phyloP scores from a whole-genome alignment of 1,284 basidiomycete genomes.

The Stygiomarasmius scandens region DNA sequence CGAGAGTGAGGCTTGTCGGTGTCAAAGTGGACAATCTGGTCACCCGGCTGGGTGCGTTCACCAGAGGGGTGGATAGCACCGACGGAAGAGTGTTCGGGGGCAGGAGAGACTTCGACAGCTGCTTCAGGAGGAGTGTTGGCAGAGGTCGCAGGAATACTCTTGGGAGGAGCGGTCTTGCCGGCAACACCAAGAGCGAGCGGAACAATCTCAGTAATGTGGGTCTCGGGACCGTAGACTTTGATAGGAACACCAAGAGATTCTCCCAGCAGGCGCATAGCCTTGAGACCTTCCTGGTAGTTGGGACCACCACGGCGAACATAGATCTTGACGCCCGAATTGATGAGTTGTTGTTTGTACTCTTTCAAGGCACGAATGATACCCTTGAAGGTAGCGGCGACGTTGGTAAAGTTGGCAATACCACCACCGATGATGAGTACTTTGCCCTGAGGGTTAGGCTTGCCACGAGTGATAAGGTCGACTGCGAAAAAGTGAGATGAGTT shows the following conservation, averaged over 20 bases:
- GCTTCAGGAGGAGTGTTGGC: conserved; percentile 31
- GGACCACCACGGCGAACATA: conserved; percentile 98
- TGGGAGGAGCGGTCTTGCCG: conserved; percentile 38
- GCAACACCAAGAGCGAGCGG: conserved; percentile 90
- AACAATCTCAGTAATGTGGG: conserved; percentile 98
- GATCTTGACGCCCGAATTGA: conserved; percentile 86
- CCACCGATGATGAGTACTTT: conserved; percentile 99
- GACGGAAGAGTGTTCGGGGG: conserved; percentile 49
- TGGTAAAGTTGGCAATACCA: conserved; percentile 99
- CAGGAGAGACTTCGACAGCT: conserved; percentile 30
- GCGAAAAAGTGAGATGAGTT: conserved; percentile 1
- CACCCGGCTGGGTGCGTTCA: conserved; percentile 80
- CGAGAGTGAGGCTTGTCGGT: conserved; percentile 49
- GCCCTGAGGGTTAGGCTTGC: conserved; percentile 80
- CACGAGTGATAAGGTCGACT: conserved; percentile 96
- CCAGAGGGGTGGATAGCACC: conserved; percentile 83
- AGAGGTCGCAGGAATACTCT: conserved; percentile 31
- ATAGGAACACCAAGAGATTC: conserved; percentile 98
- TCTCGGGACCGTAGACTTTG: conserved; percentile 96
- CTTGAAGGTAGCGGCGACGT: conserved; percentile 99
- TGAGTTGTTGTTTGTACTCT: conserved; percentile 88
- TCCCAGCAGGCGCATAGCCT: conserved; percentile 97
- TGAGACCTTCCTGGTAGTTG: conserved; percentile 94
- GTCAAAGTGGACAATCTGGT: conserved; percentile 90
- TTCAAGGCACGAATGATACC: conserved; percentile 98